phyloP scores from a whole-genome alignment of 2,329 filamentous ascomycete species.

The Arthrobotrys musiformis region DNA sequence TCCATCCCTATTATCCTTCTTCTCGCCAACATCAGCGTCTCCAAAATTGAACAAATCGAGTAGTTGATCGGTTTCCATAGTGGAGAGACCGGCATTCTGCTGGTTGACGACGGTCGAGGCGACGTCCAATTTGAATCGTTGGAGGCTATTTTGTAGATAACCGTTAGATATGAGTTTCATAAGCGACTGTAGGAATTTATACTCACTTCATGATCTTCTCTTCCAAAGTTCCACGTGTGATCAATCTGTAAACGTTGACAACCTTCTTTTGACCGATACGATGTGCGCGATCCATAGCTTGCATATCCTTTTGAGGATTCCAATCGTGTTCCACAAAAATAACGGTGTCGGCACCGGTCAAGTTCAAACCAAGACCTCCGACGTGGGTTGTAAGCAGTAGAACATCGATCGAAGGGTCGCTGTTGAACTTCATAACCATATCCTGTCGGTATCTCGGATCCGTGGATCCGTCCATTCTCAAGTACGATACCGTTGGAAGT shows the following conservation, averaged over 20 bases:
- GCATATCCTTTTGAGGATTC: conserved; percentile 98
- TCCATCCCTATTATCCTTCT: conserved; percentile 69
- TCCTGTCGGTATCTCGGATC: conserved; percentile 94
- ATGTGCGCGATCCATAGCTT: conserved; percentile 98
- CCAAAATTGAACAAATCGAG: conserved; percentile 94
- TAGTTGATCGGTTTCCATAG: conserved; percentile 99
- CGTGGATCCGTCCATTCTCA: conserved; percentile 92
- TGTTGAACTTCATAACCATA: conserved; percentile 99
- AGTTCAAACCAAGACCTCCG: conserved; percentile 90
- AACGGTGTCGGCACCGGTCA: conserved; percentile 96
- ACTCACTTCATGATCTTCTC: conserved; percentile 90
- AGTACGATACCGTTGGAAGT: conserved; percentile 89
- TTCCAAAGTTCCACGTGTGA: conserved; percentile 93
- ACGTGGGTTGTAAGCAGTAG: conserved; percentile 93
- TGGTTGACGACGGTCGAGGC: conserved; percentile 98
- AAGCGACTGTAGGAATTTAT: not conserved
- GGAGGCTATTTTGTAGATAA: conserved; percentile 71
- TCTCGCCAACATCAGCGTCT: conserved; percentile 74
- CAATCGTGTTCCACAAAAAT: conserved; percentile 99
- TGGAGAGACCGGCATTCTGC: conserved; percentile 91
- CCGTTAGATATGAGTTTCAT: conserved; percentile 16
- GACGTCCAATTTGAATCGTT: conserved; percentile 99
- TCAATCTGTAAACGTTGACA: conserved; percentile 96
- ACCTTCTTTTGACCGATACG: conserved; percentile 99
- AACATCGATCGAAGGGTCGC: conserved; percentile 94